phyloP scores from a whole-genome alignment of 1,284 basidiomycete genomes.

The Malassezia sympodialis region DNA sequence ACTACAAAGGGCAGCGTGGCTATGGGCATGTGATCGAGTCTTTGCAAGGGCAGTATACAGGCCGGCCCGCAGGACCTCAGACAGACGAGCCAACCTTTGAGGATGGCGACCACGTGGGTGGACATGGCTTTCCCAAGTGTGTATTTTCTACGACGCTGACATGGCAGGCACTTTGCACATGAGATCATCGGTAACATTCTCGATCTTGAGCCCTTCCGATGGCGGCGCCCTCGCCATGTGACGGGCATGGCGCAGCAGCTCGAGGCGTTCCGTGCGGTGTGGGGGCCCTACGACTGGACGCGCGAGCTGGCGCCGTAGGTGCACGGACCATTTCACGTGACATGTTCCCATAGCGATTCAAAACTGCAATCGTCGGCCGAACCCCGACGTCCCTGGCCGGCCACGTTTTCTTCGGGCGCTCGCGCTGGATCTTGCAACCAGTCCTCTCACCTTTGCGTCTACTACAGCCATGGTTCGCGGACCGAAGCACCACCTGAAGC shows the following conservation, averaged over 20 bases:
- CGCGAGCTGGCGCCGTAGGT: conserved; percentile 20
- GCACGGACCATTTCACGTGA: conserved; percentile 10
- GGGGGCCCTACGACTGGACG: conserved; percentile 50
- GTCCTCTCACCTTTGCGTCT: conserved; percentile 2
- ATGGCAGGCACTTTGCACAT: conserved; percentile 59
- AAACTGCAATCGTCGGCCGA: conserved; percentile 20
- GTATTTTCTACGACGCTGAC: conserved; percentile 2
- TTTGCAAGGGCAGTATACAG: conserved; percentile 53
- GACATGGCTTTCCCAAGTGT: conserved; percentile 51
- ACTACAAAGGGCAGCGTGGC: conserved; percentile 64
- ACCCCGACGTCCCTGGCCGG: not conserved
- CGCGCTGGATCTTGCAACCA: conserved; percentile 7
- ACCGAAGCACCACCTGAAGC: conserved; percentile 99
- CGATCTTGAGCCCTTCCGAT: conserved; percentile 73
- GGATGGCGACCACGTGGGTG: conserved; percentile 75
- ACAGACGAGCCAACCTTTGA: conserved; percentile 49
- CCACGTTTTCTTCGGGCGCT: conserved; percentile 17
- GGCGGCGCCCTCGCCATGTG: conserved; percentile 63
- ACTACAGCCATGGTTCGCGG: conserved; percentile 55
- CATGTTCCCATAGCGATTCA: conserved; percentile 7
- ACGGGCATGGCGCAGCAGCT: conserved; percentile 51
- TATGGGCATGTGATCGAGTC: conserved; percentile 65
- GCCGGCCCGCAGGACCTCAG: conserved; percentile 56
- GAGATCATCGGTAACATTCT: conserved; percentile 89
- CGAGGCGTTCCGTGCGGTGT: conserved; percentile 59